Evolutionary conservation across 1,284 basidiomycete species (phyloP).

Genomic region (Cryptococcus jaspeensis): DNA sequence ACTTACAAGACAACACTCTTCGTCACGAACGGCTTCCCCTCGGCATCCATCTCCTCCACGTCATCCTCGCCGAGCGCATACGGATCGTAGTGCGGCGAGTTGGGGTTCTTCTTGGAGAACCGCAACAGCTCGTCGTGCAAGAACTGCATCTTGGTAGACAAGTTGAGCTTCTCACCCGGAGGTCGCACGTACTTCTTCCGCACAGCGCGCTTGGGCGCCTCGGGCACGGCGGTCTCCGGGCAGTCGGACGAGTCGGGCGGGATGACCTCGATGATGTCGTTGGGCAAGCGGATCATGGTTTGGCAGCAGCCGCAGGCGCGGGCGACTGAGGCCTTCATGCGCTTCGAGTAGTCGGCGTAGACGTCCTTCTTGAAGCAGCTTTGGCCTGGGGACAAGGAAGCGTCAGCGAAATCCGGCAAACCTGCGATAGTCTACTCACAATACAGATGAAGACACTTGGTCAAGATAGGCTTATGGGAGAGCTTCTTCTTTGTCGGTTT

Average conservation of each 20-base stretch:
- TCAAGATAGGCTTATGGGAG: conserved; percentile 60
- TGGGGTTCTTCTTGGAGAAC: conserved; percentile 73
- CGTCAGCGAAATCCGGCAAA: background rate
- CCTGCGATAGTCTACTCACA: conserved; percentile 55
- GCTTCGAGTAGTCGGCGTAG: conserved; percentile 75
- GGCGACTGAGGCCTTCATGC: conserved; percentile 56
- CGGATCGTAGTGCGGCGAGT: conserved; percentile 79
- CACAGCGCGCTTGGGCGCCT: conserved; percentile 22
- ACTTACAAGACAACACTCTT: conserved; percentile 93
- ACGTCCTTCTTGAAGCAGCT: conserved; percentile 73
- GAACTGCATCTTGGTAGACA: conserved; percentile 82
- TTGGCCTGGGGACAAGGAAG: conserved; percentile 44
- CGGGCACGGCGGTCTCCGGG: conserved; percentile 53
- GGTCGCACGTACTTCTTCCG: conserved; percentile 67
- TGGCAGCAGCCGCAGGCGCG: conserved; percentile 75
- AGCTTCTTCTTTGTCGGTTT: conserved; percentile 34
- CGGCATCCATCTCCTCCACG: conserved; percentile 66
- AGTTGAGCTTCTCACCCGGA: conserved; percentile 67
- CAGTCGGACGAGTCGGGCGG: conserved; percentile 51
- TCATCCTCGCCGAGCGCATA: conserved; percentile 57
- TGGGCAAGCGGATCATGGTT: conserved; percentile 57
- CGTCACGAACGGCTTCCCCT: conserved; percentile 53
- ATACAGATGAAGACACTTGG: conserved; percentile 90
- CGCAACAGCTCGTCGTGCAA: conserved; percentile 71
- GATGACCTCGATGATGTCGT: conserved; percentile 74